Evolutionary conservation across 805 yeast species (phyloP).

Genomic region (Torulaspora indica): DNA sequence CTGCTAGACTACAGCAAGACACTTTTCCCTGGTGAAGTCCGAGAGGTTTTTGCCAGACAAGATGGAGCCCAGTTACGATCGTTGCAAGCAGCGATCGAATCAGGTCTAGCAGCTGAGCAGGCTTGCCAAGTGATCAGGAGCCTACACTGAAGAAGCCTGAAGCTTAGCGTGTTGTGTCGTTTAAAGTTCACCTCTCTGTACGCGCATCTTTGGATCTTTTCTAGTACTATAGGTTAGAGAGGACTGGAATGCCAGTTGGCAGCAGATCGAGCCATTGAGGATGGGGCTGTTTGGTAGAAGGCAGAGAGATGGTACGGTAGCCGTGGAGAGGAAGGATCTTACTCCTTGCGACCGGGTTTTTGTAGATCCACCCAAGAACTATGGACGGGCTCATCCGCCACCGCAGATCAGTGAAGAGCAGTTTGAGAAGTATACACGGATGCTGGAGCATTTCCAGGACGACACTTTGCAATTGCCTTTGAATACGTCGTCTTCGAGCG

Average conservation of each 20-base stretch:
- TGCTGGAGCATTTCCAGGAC: conserved; percentile 23
- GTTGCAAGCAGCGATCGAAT: no score
- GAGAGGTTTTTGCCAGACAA: no score
- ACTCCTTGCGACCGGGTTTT: conserved; percentile 24
- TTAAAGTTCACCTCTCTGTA: not conserved
- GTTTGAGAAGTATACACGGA: conserved; percentile 15
- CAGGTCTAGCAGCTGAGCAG: no score
- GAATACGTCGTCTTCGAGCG: conserved; percentile 38
- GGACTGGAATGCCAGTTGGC: not conserved
- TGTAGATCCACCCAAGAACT: conserved; percentile 23
- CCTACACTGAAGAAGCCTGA: not conserved
- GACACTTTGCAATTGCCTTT: conserved; percentile 20
- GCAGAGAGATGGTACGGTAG: conserved; percentile 11
- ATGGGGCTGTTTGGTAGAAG: conserved; percentile 32
- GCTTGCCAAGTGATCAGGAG: no score
- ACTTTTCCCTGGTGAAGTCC: no score
- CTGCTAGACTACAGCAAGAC: not conserved
- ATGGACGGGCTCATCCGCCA: conserved; percentile 18
- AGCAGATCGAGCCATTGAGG: not conserved
- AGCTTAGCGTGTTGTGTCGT: not conserved
- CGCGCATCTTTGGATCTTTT: not conserved
- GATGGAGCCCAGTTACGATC: no score
- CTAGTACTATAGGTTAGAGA: not conserved
- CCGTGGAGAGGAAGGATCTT: conserved; percentile 16
- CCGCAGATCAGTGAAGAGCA: conserved; percentile 22